Conservation (phyloP, 345 rosid genomes). For the Salix viminalis region DNA sequence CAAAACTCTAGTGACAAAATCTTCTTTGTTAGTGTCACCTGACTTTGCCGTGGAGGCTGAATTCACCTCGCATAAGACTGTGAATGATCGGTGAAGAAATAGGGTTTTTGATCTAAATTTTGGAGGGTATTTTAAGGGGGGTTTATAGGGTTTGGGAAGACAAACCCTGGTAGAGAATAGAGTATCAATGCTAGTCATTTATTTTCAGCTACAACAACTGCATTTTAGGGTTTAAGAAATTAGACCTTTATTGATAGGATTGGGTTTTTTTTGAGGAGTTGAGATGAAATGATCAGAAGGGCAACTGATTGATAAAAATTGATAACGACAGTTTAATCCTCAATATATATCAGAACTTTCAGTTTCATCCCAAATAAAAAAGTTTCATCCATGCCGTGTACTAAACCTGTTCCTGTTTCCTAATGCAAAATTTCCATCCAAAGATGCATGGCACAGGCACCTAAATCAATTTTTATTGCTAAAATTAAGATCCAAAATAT, state of each 20-base stretch:
- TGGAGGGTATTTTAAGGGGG: conserved; percentile 18
- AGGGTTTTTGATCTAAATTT: conserved; percentile 31
- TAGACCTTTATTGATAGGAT: background rate
- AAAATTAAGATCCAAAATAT: no score
- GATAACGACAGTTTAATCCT: no score
- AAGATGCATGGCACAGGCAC: no score
- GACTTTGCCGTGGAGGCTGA: conserved; percentile 26
- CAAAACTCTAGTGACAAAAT: conserved; percentile 64
- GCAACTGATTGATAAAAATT: no score
- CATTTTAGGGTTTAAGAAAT: background rate
- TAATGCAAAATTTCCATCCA: no score
- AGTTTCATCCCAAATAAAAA: no score
- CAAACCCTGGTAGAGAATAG: conserved; percentile 38
- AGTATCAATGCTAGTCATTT: conserved; percentile 49
- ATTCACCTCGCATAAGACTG: conserved; percentile 43
- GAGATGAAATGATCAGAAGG: no score
- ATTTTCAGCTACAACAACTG: background rate
- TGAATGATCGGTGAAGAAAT: conserved; percentile 43
- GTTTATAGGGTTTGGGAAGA: conserved; percentile 31
- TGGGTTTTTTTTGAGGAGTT: background rate
- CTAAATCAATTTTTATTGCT: no score
- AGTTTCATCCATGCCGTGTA: no score
- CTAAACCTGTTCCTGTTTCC: no score
- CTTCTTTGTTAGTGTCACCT: conserved; percentile 39
- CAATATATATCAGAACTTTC: no score